A percentile compares a stretch with the other conserved stretches of the same genome.
Conservation (phyloP, 2,329 filamentous ascomycete genomes). For the Orbilia brochopaga region DNA sequence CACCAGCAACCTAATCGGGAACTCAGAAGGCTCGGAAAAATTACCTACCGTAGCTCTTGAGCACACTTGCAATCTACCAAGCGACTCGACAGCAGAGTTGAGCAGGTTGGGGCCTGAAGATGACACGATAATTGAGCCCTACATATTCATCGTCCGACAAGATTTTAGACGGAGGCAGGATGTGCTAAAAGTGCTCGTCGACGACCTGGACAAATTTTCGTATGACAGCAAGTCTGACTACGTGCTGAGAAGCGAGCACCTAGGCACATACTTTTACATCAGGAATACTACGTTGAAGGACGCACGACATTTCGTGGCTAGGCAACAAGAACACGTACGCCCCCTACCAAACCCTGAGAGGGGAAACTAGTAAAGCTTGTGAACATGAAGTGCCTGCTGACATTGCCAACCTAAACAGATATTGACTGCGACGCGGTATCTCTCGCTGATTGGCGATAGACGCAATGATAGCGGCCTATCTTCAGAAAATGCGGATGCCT, state of each 20-base stretch:
- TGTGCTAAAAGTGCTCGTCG: background rate
- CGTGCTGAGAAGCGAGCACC: background rate
- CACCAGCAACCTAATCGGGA: background rate
- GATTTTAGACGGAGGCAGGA: constrained; percentile 1
- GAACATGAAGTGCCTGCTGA: no score
- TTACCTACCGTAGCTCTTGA: background rate
- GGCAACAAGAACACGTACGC: constrained; percentile 3
- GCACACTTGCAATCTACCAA: background rate
- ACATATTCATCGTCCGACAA: constrained; percentile 12
- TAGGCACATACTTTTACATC: constrained; percentile 24
- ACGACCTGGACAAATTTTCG: constrained; percentile 3
- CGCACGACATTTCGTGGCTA: constrained; percentile 2
- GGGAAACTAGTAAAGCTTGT: no score
- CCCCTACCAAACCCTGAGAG: no score
- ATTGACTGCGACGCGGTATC: background rate
- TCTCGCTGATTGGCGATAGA: no score
- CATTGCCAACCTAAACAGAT: constrained; percentile 5
- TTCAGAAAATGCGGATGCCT: no score
- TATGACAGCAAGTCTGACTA: background rate
- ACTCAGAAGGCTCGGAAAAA: no score
- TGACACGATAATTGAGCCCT: constrained; percentile 6
- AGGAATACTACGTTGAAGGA: constrained; percentile 6
- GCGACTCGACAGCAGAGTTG: background rate
- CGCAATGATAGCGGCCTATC: no score
- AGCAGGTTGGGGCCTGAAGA: background rate